A percentile compares a stretch with the other conserved stretches of the same genome.
phyloP scores from a whole-genome alignment of 495 filamentous ascomycete species.

The Hypoxylon trugodes region DNA sequence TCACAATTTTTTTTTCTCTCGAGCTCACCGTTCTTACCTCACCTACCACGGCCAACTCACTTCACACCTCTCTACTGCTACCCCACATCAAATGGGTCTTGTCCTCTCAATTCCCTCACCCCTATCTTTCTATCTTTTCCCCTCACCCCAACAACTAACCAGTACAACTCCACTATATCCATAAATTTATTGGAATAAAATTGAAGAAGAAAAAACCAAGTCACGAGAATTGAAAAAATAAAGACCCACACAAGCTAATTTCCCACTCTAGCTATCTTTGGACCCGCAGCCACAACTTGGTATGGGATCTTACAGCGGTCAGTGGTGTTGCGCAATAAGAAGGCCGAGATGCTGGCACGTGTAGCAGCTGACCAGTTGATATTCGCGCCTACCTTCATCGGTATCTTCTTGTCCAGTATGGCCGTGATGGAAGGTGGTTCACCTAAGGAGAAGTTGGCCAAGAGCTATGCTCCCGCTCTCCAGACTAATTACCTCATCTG shows the following conservation, averaged over 20 bases:
- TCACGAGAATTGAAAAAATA: background rate
- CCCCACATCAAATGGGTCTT: constrained; percentile 16
- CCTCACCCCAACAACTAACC: background rate
- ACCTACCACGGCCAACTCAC: constrained; percentile 9
- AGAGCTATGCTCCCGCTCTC: constrained; percentile 72
- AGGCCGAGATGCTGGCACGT: constrained; percentile 77
- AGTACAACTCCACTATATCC: background rate
- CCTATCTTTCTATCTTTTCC: background rate
- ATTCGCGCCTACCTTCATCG: constrained; percentile 84
- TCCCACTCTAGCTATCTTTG: constrained; percentile 77
- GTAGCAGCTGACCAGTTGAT: constrained; percentile 85
- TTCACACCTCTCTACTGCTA: constrained; percentile 19
- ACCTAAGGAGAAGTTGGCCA: constrained; percentile 73
- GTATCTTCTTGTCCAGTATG: constrained; percentile 85
- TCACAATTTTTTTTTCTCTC: constrained; percentile 13
- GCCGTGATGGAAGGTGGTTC: constrained; percentile 82
- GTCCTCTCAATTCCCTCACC: constrained; percentile 17
- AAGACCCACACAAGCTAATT: constrained; percentile 22
- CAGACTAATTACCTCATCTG: constrained; percentile 90
- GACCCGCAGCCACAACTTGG: constrained; percentile 90
- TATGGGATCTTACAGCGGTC: constrained; percentile 75
- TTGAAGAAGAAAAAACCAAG: background rate
- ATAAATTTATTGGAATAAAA: background rate
- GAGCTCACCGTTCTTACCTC: constrained; percentile 21
- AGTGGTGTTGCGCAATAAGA: constrained; percentile 69